A percentile compares a stretch with the other conserved stretches of the same genome.
phyloP scores from a whole-genome alignment of 1,139 yeast species.

The Pneumocystis wakefieldiae region DNA sequence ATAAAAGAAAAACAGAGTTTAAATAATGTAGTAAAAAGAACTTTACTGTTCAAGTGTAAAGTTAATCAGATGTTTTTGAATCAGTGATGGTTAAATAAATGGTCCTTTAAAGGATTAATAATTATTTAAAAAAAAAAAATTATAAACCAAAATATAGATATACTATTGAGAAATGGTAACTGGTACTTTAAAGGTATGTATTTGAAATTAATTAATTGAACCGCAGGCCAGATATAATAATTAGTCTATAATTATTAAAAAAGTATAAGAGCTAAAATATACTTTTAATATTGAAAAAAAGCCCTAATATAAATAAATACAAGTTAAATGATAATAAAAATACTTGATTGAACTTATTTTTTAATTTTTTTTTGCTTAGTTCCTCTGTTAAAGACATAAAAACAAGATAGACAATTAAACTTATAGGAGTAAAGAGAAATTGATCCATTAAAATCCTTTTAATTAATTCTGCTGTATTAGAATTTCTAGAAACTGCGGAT shows the following conservation, averaged over 20 bases:
- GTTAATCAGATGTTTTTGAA: background rate
- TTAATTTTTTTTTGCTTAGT: constrained; percentile 20
- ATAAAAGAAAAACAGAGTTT: too few relatives aligned
- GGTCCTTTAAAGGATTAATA: background rate
- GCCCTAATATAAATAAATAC: background rate
- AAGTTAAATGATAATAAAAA: background rate
- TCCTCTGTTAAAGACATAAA: constrained; percentile 55
- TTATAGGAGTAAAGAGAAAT: constrained; percentile 53
- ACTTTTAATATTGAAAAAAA: background rate
- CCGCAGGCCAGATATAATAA: constrained; percentile 80
- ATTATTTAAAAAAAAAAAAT: background rate
- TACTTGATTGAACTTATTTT: constrained; percentile 9
- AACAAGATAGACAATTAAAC: constrained; percentile 53
- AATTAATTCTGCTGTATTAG: constrained; percentile 3
- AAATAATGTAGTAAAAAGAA: too few relatives aligned
- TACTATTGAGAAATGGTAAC: constrained; percentile 5
- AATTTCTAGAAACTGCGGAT: constrained; percentile 4
- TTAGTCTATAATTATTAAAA: constrained; percentile 27
- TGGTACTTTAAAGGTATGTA: constrained; percentile 9
- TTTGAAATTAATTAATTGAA: constrained; percentile 56
- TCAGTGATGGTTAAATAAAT: background rate
- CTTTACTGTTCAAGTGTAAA: background rate
- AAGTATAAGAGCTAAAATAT: background rate
- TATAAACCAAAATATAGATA: constrained; percentile 14
- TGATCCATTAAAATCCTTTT: constrained; percentile 37